These are phyloP conservation scores for Rhizoclosmatium sp. DNA, from an alignment of 192 early-diverging fungal genomes.

Conservation along the genomic window DNA sequence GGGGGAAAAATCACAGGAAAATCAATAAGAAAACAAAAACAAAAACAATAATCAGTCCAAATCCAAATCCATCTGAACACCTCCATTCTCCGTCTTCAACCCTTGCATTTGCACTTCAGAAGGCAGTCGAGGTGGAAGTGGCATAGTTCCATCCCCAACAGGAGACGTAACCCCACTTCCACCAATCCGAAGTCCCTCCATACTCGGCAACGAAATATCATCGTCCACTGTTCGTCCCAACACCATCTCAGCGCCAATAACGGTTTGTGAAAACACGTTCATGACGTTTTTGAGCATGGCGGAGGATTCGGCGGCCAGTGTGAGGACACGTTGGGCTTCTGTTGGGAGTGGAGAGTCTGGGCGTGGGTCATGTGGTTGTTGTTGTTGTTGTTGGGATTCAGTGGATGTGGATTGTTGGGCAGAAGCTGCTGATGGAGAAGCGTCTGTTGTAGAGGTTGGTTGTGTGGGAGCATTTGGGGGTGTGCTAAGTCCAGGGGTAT, in stretches of 20 bases:
- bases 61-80: slow-evolving; percentile 27
- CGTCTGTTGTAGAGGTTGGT: background rate
- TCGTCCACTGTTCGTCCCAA: slow-evolving; percentile 49
- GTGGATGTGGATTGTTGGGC: background rate
- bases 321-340: slow-evolving; percentile 69
- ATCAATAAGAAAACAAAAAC: slow-evolving; percentile 5
- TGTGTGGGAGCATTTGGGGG: background rate
- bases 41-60: slow-evolving; percentile 10
- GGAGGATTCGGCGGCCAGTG: slow-evolving; percentile 73
- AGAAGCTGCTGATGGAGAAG: background rate
- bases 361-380: background rate
- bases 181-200: background rate
- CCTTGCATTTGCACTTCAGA: background rate
- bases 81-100: background rate
- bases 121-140: background rate
- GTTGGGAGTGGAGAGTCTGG: slow-evolving; percentile 47
- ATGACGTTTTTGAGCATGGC: slow-evolving; percentile 73
- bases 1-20: background rate
- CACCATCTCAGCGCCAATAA: slow-evolving; percentile 72
- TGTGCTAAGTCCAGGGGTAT: slow-evolving; percentile 1
- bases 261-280: slow-evolving; percentile 71
- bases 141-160: background rate
- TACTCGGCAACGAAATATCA: slow-evolving; percentile 11
- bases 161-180: background rate
- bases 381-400: slow-evolving; percentile 1